Percentiles rank a stretch among this genome's conserved stretches.
phyloP scores from a whole-genome alignment of 2,329 filamentous ascomycete species.

The Hypoxylon sp. region DNA sequence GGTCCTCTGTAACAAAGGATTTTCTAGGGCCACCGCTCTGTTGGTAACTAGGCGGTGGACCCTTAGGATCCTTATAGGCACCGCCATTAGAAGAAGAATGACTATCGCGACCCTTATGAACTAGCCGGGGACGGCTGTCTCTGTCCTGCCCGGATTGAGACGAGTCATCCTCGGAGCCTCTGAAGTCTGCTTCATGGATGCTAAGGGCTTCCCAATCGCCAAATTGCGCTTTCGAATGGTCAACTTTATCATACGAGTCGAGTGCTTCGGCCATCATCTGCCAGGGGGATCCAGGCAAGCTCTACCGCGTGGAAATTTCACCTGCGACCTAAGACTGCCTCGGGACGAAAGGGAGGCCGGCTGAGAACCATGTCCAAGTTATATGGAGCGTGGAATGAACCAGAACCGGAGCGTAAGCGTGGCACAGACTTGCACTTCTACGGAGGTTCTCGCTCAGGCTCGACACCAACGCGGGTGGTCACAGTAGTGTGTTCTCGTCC shows the following conservation, averaged over 20 bases:
- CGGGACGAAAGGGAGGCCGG: neutral
- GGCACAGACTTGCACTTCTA: conserved; percentile 3
- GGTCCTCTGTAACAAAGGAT: neutral
- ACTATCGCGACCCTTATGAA: neutral
- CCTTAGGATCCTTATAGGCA: neutral
- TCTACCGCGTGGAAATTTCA: neutral
- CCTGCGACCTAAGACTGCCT: neutral
- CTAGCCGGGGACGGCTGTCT: neutral
- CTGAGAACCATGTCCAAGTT: neutral
- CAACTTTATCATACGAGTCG: conserved; percentile 22
- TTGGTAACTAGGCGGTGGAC: neutral
- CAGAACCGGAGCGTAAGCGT: neutral
- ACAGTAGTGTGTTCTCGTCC: conserved; percentile 31
- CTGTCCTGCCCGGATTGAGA: conserved; percentile 11
- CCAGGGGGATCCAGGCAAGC: neutral
- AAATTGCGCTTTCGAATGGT: conserved; percentile 19
- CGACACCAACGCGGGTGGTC: conserved; percentile 26
- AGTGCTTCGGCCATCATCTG: conserved; percentile 27
- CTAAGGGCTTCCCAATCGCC: conserved; percentile 21
- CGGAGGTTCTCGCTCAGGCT: conserved; percentile 6
- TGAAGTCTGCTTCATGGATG: conserved; percentile 13
- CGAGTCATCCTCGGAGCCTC: conserved; percentile 11
- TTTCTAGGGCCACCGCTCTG: neutral
- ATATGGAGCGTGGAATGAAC: conserved; percentile 2
- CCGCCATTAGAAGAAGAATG: neutral